phyloP scores from a whole-genome alignment of 805 yeast genomes.

The Cyberlindnera samutprakarnensis region DNA sequence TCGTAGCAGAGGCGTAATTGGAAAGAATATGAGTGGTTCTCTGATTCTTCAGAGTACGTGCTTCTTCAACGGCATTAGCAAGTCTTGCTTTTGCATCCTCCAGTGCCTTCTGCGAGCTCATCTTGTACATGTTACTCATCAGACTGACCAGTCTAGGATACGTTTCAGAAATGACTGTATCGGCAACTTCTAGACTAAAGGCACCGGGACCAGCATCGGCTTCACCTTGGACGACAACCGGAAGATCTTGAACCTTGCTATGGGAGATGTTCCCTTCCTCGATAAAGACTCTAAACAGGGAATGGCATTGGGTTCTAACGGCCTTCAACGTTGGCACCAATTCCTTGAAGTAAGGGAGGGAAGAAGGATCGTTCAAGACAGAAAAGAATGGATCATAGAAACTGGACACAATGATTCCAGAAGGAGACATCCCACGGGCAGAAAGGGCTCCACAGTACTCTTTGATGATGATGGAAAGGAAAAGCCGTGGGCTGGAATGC shows the following conservation, averaged over 20 bases:
- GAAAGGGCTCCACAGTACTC: conserved; percentile 44
- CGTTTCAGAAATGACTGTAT: conserved; percentile 53
- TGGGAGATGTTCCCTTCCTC: conserved; percentile 69
- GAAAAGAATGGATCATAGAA: conserved; percentile 25
- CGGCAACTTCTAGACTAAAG: conserved; percentile 73
- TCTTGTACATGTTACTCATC: conserved; percentile 61
- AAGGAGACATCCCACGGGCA: conserved; percentile 14
- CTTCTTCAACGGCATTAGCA: conserved; percentile 57
- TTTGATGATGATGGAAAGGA: conserved; percentile 60
- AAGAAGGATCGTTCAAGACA: conserved; percentile 34
- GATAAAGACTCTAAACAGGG: conserved; percentile 69
- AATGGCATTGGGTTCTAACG: conserved; percentile 80
- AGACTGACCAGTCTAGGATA: conserved; percentile 57
- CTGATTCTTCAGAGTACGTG: conserved; percentile 41
- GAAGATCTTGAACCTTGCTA: conserved; percentile 68
- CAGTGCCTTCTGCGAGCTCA: conserved; percentile 61
- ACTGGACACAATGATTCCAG: conserved; percentile 19
- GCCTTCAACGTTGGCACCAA: conserved; percentile 80
- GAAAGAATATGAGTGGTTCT: conserved; percentile 61
- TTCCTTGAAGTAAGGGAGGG: conserved; percentile 63
- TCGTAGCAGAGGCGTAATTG: conserved; percentile 66
- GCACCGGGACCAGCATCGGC: conserved; percentile 92
- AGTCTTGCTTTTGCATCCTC: conserved; percentile 76
- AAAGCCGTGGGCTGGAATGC: conserved; percentile 68
- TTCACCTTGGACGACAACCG: conserved; percentile 91